A percentile compares a stretch with the other conserved stretches of the same genome.
These are phyloP conservation scores for Erysimum cheiranthoides DNA, from an alignment of 345 rosid species.

Conservation along the genomic window DNA sequence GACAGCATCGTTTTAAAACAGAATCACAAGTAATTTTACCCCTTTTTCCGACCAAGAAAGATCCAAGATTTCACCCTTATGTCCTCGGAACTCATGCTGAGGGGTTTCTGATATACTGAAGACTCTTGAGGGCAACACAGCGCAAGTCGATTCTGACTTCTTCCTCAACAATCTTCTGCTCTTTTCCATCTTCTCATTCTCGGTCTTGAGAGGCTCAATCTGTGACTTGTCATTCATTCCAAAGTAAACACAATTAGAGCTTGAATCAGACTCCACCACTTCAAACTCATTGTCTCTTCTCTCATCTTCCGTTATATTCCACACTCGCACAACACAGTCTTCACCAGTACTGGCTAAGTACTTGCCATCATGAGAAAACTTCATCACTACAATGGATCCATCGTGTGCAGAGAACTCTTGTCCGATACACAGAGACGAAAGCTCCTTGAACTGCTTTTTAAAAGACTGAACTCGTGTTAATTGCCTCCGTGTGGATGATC, in stretches of 20 bases:
- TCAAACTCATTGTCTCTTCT: constrained; percentile 52
- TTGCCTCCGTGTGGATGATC: constrained; percentile 45
- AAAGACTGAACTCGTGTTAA: constrained; percentile 54
- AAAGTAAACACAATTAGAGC: constrained; percentile 52
- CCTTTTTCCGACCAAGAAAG: constrained; percentile 82
- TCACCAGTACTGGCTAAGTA: constrained; percentile 81
- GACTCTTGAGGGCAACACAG: constrained; percentile 66
- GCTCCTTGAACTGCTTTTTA: constrained; percentile 65
- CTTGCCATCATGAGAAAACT: constrained; percentile 74
- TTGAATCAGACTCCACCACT: constrained; percentile 55
- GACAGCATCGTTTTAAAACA: neutral
- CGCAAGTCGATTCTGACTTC: constrained; percentile 64
- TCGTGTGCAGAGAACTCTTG: constrained; percentile 78
- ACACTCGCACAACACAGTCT: constrained; percentile 71
- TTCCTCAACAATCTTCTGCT: constrained; percentile 51
- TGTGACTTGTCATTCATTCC: constrained; percentile 58
- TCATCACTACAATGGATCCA: constrained; percentile 75
- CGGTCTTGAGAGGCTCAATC: constrained; percentile 52
- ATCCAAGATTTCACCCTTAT: constrained; percentile 69
- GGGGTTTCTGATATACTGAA: constrained; percentile 69
- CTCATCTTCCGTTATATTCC: constrained; percentile 70
- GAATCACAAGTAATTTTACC: constrained; percentile 50
- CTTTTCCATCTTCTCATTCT: constrained; percentile 50
- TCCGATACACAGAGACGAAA: constrained; percentile 68
- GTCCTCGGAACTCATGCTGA: constrained; percentile 73